These are phyloP conservation scores for Mycena sp. DNA, from an alignment of 1,284 basidiomycete genomes.

Conservation along the genomic window DNA sequence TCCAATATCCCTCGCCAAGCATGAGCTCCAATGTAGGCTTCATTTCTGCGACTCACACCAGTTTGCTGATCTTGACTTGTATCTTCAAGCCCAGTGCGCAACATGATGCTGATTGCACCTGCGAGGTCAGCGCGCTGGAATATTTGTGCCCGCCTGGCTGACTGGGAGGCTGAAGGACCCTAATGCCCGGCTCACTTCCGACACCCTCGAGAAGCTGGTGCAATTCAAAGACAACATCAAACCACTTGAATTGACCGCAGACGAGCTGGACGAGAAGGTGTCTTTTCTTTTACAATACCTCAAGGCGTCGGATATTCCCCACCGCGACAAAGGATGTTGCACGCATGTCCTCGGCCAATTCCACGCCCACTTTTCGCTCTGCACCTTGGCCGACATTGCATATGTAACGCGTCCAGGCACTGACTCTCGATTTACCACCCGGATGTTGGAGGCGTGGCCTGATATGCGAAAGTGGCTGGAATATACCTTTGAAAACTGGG, in stretches of 20 bases:
- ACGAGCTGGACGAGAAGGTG: constrained; percentile 12
- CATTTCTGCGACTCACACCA: too few species aligned
- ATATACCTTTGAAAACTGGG: constrained; percentile 24
- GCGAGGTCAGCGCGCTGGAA: too few species aligned
- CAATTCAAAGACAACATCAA: constrained; percentile 8
- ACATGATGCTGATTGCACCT: too few species aligned
- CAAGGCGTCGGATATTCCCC: constrained; percentile 17
- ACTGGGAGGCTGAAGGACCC: constrained; percentile 4
- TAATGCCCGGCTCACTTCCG: constrained; percentile 17
- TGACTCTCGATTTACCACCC: constrained; percentile 16
- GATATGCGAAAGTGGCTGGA: constrained; percentile 25
- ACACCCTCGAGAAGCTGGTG: too few species aligned
- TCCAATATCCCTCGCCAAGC: too few species aligned
- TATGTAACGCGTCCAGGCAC: constrained; percentile 19
- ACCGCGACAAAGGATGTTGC: constrained; percentile 13
- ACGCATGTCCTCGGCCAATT: constrained; percentile 20
- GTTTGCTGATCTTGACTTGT: too few species aligned
- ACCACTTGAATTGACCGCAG: constrained; percentile 11
- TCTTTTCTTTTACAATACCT: constrained; percentile 11
- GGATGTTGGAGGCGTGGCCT: constrained; percentile 23
- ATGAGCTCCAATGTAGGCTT: too few species aligned
- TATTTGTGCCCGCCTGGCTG: too few species aligned
- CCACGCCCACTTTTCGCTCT: constrained; percentile 24
- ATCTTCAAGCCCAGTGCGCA: too few species aligned
- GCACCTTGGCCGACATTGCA: constrained; percentile 14